Percentiles rank a stretch among this genome's conserved stretches.
phyloP scores from a whole-genome alignment of 2,329 filamentous ascomycete species.

The Colletotrichum scovillei region DNA sequence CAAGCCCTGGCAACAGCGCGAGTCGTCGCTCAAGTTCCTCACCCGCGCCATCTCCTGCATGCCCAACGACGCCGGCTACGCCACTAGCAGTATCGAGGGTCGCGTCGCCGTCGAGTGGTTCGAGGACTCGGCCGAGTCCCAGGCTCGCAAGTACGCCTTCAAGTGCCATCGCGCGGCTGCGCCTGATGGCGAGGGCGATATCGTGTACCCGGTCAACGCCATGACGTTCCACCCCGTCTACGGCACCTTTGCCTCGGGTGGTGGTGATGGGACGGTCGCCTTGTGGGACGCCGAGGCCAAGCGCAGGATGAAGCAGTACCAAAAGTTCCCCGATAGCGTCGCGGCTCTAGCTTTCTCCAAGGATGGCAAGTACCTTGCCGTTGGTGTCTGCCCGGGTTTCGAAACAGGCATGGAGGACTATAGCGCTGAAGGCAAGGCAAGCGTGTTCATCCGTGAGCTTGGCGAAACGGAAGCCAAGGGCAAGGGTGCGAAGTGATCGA shows the following conservation, averaged over 20 bases:
- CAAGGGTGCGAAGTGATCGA: conserved; percentile 75
- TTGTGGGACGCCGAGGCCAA: conserved; percentile 94
- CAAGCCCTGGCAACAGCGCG: conserved; percentile 91
- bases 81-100: conserved; percentile 91
- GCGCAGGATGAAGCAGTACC: conserved; percentile 89
- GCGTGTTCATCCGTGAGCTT: conserved; percentile 85
- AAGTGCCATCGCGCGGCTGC: conserved; percentile 92
- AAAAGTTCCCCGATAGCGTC: conserved; percentile 83
- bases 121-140: conserved; percentile 86
- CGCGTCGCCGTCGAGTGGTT: conserved; percentile 98
- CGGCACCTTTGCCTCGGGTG: conserved; percentile 89
- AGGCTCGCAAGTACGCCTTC: conserved; percentile 96
- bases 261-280: conserved; percentile 91
- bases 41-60: conserved; percentile 94
- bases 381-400: conserved; percentile 87
- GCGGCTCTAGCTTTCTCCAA: conserved; percentile 81
- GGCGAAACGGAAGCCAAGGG: conserved; percentile 89
- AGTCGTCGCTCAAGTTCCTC: conserved; percentile 96
- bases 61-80: conserved; percentile 96
- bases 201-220: conserved; percentile 93
- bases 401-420: conserved; percentile 89
- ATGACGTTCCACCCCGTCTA: conserved; percentile 86
- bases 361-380: conserved; percentile 82
- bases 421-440: conserved; percentile 76
- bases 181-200: conserved; percentile 73